These are phyloP conservation scores for Hippophae rhamnoides DNA, from an alignment of 306 rosid species.

Conservation along the genomic window DNA sequence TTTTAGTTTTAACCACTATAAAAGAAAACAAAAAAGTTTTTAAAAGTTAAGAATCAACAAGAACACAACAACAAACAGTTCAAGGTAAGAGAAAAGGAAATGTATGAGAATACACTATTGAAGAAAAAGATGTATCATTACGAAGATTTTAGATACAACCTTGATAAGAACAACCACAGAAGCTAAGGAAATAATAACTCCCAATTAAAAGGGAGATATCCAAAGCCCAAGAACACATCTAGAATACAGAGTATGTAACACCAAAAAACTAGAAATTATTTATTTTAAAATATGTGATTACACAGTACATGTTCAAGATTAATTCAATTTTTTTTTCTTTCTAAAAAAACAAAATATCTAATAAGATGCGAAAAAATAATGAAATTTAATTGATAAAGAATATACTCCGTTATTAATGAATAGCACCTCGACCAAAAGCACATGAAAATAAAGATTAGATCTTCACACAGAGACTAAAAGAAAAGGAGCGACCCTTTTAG, in stretches of 20 bases:
- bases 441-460: constrained; percentile 30
- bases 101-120: not conserved
- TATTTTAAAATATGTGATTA: too few relatives aligned
- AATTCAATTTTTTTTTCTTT: too few relatives aligned
- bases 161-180: constrained; percentile 22
- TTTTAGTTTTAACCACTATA: not conserved
- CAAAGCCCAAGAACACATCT: constrained; percentile 71
- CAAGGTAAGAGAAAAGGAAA: not conserved
- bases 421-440: not conserved
- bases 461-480: constrained; percentile 29
- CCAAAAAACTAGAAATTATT: constrained; percentile 14
- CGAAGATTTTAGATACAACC: constrained; percentile 20
- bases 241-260: constrained; percentile 53
- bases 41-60: too few relatives aligned
- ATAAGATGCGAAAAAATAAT: too few relatives aligned
- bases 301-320: too few relatives aligned
- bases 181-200: constrained; percentile 42
- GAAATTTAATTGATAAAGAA: too few relatives aligned
- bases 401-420: too few relatives aligned
- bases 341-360: too few relatives aligned
- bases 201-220: constrained; percentile 27
- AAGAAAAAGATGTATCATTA: constrained; percentile 33
- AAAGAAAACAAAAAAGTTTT: too few relatives aligned
- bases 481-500: constrained; percentile 29
- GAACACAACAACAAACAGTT: constrained; percentile 6